A percentile compares a stretch with the other conserved stretches of the same genome.
Evolutionary conservation across 495 filamentous ascomycete genomes (phyloP).

Genomic region (Xylaria curta): DNA sequence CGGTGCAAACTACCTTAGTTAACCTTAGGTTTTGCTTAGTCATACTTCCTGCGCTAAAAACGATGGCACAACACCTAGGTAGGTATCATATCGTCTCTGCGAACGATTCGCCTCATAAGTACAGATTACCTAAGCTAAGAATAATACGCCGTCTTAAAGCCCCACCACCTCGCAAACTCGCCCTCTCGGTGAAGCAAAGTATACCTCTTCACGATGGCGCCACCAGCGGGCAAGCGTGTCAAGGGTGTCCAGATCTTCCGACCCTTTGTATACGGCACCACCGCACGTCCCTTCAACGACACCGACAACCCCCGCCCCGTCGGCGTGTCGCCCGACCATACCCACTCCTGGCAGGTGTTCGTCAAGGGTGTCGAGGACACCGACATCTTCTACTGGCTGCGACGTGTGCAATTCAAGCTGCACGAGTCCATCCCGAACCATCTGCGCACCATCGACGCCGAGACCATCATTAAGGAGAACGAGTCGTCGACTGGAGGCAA

Average conservation of each 20-base stretch:
- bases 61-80: no score
- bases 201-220: slow-evolving; percentile 49
- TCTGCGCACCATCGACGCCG: slow-evolving; percentile 71
- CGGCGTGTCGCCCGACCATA: slow-evolving; percentile 82
- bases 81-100: background rate
- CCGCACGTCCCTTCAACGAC: slow-evolving; percentile 73
- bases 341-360: slow-evolving; percentile 93
- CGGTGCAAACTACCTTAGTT: no score
- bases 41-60: no score
- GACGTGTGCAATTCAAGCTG: slow-evolving; percentile 96
- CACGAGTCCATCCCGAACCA: slow-evolving; percentile 93
- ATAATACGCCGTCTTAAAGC: background rate
- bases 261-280: slow-evolving; percentile 83
- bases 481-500: slow-evolving; percentile 50
- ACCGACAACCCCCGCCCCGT: slow-evolving; percentile 63
- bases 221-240: slow-evolving; percentile 60
- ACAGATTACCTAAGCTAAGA: no score
- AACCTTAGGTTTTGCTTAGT: no score
- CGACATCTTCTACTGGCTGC: slow-evolving; percentile 93
- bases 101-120: background rate
- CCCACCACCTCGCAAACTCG: slow-evolving; percentile 1
- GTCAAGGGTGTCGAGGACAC: slow-evolving; percentile 84
- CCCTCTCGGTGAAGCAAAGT: background rate
- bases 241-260: slow-evolving; percentile 78
- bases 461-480: slow-evolving; percentile 56